Evolutionary conservation across 1,139 yeast species (phyloP).

Genomic region (Nematodospora anomalae): DNA sequence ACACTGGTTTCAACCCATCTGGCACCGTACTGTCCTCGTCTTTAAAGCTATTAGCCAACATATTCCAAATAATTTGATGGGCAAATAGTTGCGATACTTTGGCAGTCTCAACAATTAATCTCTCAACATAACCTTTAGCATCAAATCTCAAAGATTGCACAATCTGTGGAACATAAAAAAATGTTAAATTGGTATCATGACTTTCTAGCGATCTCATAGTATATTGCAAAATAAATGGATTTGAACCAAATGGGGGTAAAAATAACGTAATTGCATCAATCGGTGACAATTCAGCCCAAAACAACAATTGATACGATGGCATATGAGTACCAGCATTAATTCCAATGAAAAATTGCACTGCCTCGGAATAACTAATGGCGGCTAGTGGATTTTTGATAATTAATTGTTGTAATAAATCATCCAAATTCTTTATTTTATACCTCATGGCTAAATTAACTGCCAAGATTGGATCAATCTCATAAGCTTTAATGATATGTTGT

Average conservation of each 20-base stretch:
- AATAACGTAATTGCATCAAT: conserved; percentile 84
- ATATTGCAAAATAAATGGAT: conserved; percentile 75
- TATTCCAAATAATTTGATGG: conserved; percentile 98
- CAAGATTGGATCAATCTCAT: conserved; percentile 65
- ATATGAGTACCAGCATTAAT: conserved; percentile 40
- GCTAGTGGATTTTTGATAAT: conserved; percentile 58
- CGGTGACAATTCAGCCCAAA: conserved; percentile 81
- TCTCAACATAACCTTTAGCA: conserved; percentile 77
- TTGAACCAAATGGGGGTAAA: conserved; percentile 68
- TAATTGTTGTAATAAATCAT: conserved; percentile 46
- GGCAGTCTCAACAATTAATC: conserved; percentile 89
- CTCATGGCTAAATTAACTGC: conserved; percentile 74
- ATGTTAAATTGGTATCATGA: conserved; percentile 85
- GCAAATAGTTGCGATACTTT: conserved; percentile 88
- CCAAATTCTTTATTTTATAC: conserved; percentile 44
- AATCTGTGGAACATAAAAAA: conserved; percentile 97
- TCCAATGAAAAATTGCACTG: conserved; percentile 59
- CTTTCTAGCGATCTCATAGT: conserved; percentile 88
- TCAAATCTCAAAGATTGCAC: conserved; percentile 91
- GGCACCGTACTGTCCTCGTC: conserved; percentile 85
- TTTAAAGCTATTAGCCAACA: conserved; percentile 87
- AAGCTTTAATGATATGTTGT: conserved; percentile 51
- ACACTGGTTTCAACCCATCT: conserved; percentile 78
- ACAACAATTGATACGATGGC: conserved; percentile 52
- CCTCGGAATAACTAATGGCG: conserved; percentile 62